Percentiles rank a stretch among this genome's conserved stretches.
phyloP scores from a whole-genome alignment of 2,329 filamentous ascomycete genomes.

The Sporothrix brunneoviolacea region DNA sequence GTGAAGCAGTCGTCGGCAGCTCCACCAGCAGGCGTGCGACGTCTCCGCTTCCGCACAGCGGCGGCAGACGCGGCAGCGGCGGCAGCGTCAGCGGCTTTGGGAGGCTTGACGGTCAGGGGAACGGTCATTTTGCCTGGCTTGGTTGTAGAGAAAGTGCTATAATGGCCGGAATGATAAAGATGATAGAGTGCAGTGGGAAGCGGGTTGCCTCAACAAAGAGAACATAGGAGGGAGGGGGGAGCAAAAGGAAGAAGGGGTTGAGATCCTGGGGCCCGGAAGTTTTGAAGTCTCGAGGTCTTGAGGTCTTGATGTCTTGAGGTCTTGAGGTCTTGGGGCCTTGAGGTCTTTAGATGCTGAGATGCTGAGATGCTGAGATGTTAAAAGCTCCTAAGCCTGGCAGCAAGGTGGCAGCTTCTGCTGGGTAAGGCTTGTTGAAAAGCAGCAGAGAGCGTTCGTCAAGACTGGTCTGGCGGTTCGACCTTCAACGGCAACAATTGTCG shows the following conservation, averaged over 20 bases:
- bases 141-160: neutral
- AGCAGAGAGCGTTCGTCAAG: neutral
- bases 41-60: conserved; percentile 62
- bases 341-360: too few species aligned
- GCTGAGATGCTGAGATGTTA: too few species aligned
- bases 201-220: neutral
- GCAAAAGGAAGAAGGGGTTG: conserved; percentile 6
- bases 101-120: conserved; percentile 38
- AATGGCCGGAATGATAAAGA: neutral
- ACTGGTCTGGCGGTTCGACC: conserved; percentile 24
- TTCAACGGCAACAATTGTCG: conserved; percentile 16
- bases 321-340: too few species aligned
- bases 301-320: neutral
- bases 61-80: conserved; percentile 27
- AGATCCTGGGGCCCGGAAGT: too few species aligned
- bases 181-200: neutral
- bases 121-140: conserved; percentile 39
- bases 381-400: too few species aligned
- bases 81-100: conserved; percentile 33
- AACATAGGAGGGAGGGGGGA: conserved; percentile 14
- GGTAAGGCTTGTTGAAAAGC: neutral
- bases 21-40: conserved; percentile 80
- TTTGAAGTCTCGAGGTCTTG: neutral
- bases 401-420: neutral
- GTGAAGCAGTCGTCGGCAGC: conserved; percentile 94